phyloP scores from a whole-genome alignment of 352 stramenopile species.

The Elongisporangium senticosum region DNA sequence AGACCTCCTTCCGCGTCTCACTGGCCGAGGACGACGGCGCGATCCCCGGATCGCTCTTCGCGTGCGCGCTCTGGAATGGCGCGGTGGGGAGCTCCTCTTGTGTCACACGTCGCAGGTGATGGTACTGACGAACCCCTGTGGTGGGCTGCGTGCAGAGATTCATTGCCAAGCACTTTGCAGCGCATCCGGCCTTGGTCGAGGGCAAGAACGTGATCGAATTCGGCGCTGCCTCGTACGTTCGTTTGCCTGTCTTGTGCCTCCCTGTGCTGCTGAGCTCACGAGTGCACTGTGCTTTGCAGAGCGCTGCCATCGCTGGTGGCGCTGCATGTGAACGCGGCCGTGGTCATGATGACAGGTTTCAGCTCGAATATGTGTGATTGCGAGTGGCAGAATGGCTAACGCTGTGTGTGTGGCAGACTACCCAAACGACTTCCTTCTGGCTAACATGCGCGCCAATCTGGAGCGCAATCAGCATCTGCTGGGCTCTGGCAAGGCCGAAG shows the following conservation, averaged over 20 bases:
- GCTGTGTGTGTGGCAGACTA: slow-evolving; percentile 28
- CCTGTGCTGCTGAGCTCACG: neutral
- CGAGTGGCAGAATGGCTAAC: neutral
- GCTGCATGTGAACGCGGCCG: slow-evolving; percentile 29
- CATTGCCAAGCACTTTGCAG: slow-evolving; percentile 38
- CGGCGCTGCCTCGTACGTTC: slow-evolving; percentile 39
- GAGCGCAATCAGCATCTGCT: slow-evolving; percentile 28
- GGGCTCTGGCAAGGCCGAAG: slow-evolving; percentile 16
- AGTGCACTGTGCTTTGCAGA: slow-evolving; percentile 8
- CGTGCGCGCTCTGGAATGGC: slow-evolving; percentile 41
- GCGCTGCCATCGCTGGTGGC: slow-evolving; percentile 41
- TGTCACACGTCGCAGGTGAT: neutral
- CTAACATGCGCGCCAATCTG: slow-evolving; percentile 40
- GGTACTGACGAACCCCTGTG: slow-evolving; percentile 1
- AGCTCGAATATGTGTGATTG: neutral
- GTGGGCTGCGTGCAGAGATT: slow-evolving; percentile 20
- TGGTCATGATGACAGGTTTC: slow-evolving; percentile 38
- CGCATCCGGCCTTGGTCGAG: slow-evolving; percentile 20
- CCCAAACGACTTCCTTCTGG: slow-evolving; percentile 33
- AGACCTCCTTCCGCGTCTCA: slow-evolving; percentile 29
- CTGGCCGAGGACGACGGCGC: slow-evolving; percentile 40
- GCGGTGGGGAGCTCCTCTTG: slow-evolving; percentile 14
- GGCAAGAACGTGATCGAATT: slow-evolving; percentile 36
- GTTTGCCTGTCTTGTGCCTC: neutral
- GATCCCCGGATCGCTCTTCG: slow-evolving; percentile 45